Evolutionary conservation across 768 basidiomycete species (phyloP).

Genomic region (Boletus vermiculosoides): DNA sequence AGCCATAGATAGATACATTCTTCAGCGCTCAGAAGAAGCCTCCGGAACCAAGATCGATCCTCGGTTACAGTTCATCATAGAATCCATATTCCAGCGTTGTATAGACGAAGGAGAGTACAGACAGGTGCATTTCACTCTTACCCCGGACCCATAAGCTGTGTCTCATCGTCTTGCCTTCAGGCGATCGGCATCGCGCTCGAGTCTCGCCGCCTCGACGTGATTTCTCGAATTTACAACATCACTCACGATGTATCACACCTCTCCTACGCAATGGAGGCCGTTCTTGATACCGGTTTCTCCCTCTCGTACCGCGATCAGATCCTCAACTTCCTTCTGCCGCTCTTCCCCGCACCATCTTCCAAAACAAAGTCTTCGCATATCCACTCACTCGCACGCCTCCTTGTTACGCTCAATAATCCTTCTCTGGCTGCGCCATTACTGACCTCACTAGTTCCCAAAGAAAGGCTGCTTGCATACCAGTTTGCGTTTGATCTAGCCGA

Average conservation of each 20-base stretch:
- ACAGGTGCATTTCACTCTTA: conserved; percentile 53
- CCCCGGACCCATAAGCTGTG: not conserved
- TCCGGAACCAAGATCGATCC: conserved; percentile 67
- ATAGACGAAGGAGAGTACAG: conserved; percentile 88
- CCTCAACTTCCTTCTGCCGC: conserved; percentile 73
- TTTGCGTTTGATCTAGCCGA: conserved; percentile 95
- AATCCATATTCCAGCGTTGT: conserved; percentile 84
- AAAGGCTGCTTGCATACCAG: conserved; percentile 85
- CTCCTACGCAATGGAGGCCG: conserved; percentile 89
- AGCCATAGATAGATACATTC: conserved; percentile 92
- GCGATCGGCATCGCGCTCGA: conserved; percentile 96
- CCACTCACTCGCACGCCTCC: conserved; percentile 80
- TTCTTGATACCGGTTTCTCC: conserved; percentile 86
- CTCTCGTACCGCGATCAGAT: conserved; percentile 83
- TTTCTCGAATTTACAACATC: conserved; percentile 70
- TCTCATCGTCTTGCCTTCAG: conserved; percentile 38
- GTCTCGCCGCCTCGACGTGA: conserved; percentile 82
- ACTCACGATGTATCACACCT: conserved; percentile 77
- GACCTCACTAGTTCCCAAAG: conserved; percentile 63
- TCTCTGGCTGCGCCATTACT: conserved; percentile 74
- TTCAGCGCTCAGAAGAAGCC: conserved; percentile 57
- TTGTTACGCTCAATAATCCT: conserved; percentile 85
- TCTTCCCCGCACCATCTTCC: conserved; percentile 76
- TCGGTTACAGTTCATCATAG: conserved; percentile 79
- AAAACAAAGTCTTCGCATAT: conserved; percentile 75